These are phyloP conservation scores for Angomonas deanei DNA, from an alignment of 208 protist species.

Conservation along the genomic window DNA sequence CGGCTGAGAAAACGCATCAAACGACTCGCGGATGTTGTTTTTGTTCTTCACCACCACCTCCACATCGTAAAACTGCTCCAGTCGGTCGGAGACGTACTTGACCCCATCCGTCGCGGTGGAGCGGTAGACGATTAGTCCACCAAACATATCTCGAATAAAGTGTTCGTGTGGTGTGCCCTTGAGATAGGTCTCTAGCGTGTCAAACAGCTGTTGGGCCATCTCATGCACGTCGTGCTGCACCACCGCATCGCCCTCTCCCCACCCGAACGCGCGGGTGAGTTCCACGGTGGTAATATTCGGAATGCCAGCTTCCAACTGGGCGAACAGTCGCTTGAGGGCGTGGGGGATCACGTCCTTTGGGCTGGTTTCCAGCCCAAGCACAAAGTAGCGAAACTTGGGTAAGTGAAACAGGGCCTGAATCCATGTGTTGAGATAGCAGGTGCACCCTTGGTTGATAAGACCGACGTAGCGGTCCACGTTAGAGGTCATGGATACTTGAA, in stretches of 20 bases:
- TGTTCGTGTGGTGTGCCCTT: slow-evolving; percentile 65
- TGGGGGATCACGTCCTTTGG: slow-evolving; percentile 28
- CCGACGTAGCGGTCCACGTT: slow-evolving; percentile 33
- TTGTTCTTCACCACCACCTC: slow-evolving; percentile 84
- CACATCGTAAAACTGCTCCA: slow-evolving; percentile 86
- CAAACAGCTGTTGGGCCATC: slow-evolving; percentile 82
- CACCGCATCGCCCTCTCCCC: slow-evolving; percentile 45
- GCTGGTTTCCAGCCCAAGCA: slow-evolving; percentile 11
- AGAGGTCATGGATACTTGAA: not conserved
- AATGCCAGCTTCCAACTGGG: slow-evolving; percentile 42
- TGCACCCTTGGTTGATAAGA: slow-evolving; percentile 84
- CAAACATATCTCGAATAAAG: slow-evolving; percentile 75
- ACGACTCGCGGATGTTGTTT: slow-evolving; percentile 63
- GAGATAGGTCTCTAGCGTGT: slow-evolving; percentile 65
- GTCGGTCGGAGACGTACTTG: slow-evolving; percentile 54
- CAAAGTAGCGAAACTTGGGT: slow-evolving; percentile 70
- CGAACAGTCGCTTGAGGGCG: slow-evolving; percentile 72
- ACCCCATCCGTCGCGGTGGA: slow-evolving; percentile 61
- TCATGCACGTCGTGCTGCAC: slow-evolving; percentile 91
- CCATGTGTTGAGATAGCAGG: slow-evolving; percentile 89
- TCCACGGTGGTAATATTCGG: slow-evolving; percentile 62
- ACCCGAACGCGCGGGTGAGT: slow-evolving; percentile 88
- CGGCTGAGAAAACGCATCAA: slow-evolving; percentile 47
- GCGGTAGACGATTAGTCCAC: slow-evolving; percentile 64
- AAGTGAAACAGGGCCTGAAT: slow-evolving; percentile 85